phyloP scores from a whole-genome alignment of 2,329 filamentous ascomycete species.

The Trichophyton mentagrophytes region DNA sequence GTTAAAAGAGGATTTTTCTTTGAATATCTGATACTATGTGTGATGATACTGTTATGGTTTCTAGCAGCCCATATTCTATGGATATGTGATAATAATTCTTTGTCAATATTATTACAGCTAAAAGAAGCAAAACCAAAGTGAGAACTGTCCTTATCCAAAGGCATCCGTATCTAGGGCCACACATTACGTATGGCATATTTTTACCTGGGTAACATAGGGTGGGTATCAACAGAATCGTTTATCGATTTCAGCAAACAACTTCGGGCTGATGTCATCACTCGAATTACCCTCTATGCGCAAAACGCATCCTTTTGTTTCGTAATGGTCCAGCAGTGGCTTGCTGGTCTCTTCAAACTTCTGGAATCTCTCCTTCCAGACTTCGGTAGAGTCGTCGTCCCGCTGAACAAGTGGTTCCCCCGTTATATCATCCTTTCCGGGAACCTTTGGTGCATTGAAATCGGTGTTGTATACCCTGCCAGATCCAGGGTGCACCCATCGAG shows the following conservation, averaged over 20 bases:
- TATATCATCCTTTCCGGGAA: slow-evolving; percentile 70
- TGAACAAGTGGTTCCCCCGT: slow-evolving; percentile 79
- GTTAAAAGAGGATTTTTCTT: not conserved
- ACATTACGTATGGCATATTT: not conserved
- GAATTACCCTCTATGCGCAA: slow-evolving; percentile 79
- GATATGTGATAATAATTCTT: not conserved
- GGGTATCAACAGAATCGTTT: slow-evolving; percentile 48
- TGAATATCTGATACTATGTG: not conserved
- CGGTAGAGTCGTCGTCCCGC: slow-evolving; percentile 72
- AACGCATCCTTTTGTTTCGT: slow-evolving; percentile 68
- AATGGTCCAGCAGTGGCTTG: slow-evolving; percentile 74
- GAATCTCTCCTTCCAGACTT: slow-evolving; percentile 70
- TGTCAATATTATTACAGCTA: not conserved
- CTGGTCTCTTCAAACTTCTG: slow-evolving; percentile 80
- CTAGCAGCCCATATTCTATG: not conserved
- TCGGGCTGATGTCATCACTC: slow-evolving; percentile 91
- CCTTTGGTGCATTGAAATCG: slow-evolving; percentile 73
- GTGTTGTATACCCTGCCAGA: slow-evolving; percentile 94
- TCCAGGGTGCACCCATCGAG: slow-evolving; percentile 84
- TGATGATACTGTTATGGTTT: not conserved
- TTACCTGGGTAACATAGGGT: not conserved
- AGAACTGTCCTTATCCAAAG: not conserved
- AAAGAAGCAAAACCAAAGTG: not conserved
- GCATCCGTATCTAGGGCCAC: not conserved
- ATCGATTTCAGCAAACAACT: slow-evolving; percentile 72